Conservation (phyloP, 2,329 filamentous ascomycete species). For the Epicoccum nigrum region DNA sequence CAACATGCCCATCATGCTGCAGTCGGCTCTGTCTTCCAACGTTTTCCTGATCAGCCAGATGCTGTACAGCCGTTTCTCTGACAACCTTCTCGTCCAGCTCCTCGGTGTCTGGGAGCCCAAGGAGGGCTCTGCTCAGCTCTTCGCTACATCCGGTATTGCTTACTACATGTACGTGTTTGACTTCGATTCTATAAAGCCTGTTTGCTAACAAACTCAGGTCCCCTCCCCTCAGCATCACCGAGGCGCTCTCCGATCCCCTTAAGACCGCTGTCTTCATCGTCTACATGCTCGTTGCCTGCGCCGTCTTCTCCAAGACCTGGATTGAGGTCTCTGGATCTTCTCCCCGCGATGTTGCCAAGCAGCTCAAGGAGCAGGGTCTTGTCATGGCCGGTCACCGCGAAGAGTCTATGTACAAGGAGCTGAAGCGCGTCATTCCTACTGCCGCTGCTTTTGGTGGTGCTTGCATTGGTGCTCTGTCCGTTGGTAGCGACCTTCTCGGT, state of each 20-base stretch:
- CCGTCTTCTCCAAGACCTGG: constrained; percentile 99
- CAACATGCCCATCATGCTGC: constrained; percentile 99
- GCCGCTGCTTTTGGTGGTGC: constrained; percentile 98
- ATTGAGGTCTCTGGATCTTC: constrained; percentile 98
- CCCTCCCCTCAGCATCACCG: constrained; percentile 94
- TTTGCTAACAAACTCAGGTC: constrained; percentile 56
- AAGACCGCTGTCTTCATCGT: constrained; percentile 94
- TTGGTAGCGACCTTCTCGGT: constrained; percentile 92
- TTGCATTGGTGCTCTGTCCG: constrained; percentile 96
- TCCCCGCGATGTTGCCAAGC: constrained; percentile 97
- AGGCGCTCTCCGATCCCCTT: constrained; percentile 94
- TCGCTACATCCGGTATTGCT: constrained; percentile 88
- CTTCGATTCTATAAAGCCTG: neutral
- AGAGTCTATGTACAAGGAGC: constrained; percentile 99
- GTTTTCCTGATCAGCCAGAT: constrained; percentile 99
- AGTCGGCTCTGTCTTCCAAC: constrained; percentile 98
- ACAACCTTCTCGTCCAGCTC: constrained; percentile 97
- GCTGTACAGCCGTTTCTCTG: constrained; percentile 98
- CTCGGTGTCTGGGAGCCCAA: constrained; percentile 98
- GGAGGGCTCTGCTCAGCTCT: constrained; percentile 94
- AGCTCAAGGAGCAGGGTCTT: constrained; percentile 98
- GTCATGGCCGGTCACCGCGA: constrained; percentile 99
- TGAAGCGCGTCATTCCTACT: constrained; percentile 98
- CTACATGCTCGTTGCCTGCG: constrained; percentile 98
- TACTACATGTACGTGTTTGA: constrained; percentile 82